Evolutionary conservation across 192 early-diverging fungal genomes (phyloP).

Genomic region (Mortierella antarctica): DNA sequence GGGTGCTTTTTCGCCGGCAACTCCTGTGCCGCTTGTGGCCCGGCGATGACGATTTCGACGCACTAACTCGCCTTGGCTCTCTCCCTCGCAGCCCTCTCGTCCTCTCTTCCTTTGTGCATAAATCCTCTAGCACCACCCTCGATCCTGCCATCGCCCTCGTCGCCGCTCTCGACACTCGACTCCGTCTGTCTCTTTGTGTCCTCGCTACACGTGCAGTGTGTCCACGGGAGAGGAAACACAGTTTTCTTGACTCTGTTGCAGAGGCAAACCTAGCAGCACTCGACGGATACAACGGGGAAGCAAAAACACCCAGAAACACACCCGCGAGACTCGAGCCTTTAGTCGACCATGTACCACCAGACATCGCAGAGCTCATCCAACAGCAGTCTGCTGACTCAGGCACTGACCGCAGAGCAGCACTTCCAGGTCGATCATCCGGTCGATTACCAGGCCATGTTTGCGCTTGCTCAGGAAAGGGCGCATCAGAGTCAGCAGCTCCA

Average conservation of each 20-base stretch:
- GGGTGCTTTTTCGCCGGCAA: too few species aligned
- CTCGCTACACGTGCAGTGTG: too few species aligned
- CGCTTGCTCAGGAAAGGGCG: constrained; percentile 9
- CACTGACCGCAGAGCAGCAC: constrained; percentile 10
- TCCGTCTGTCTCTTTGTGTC: too few species aligned
- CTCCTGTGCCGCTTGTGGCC: too few species aligned
- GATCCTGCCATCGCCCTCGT: too few species aligned
- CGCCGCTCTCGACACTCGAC: too few species aligned
- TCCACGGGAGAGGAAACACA: too few species aligned
- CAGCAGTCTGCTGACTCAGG: constrained; percentile 32
- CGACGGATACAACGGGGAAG: too few species aligned
- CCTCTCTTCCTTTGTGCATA: not conserved
- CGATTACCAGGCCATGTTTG: constrained; percentile 31
- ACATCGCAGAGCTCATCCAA: constrained; percentile 39
- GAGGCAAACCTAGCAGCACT: too few species aligned
- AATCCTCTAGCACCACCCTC: too few species aligned
- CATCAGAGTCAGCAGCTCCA: constrained; percentile 15
- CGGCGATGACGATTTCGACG: not conserved
- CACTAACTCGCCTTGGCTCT: not conserved
- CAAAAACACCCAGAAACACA: too few species aligned
- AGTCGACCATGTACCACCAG: constrained; percentile 33
- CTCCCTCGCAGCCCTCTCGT: not conserved
- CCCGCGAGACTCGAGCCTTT: not conserved
- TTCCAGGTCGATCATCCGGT: constrained; percentile 25
- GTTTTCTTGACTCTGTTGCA: too few species aligned